Percentiles rank a stretch among this genome's conserved stretches.
phyloP scores from a whole-genome alignment of 2,329 filamentous ascomycete species.

The Phoma sp. region DNA sequence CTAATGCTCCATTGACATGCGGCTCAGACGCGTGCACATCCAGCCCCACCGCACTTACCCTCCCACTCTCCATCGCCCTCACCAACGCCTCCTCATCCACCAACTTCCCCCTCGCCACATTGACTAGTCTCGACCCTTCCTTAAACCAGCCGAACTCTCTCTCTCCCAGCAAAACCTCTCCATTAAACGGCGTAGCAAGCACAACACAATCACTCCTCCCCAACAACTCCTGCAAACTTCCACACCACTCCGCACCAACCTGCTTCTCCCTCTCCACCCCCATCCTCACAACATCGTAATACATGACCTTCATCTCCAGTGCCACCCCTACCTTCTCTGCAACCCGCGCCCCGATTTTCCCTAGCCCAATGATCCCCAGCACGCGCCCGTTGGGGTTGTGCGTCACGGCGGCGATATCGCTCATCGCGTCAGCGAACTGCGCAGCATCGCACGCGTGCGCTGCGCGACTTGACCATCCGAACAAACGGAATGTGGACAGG shows the following conservation, averaged over 20 bases:
- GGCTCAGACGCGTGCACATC: slow-evolving; percentile 71
- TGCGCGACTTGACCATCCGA: slow-evolving; percentile 68
- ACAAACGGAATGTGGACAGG: slow-evolving; percentile 70
- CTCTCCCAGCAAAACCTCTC: slow-evolving; percentile 57
- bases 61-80: slow-evolving; percentile 61
- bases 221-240: slow-evolving; percentile 60
- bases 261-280: slow-evolving; percentile 50
- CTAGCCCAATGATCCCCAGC: slow-evolving; percentile 72
- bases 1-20: slow-evolving; percentile 56
- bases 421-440: slow-evolving; percentile 65
- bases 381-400: slow-evolving; percentile 67
- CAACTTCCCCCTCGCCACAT: slow-evolving; percentile 68
- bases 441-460: slow-evolving; percentile 55
- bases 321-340: slow-evolving; percentile 62
- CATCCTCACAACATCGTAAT: slow-evolving; percentile 65
- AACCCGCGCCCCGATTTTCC: slow-evolving; percentile 60
- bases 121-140: slow-evolving; percentile 65
- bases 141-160: slow-evolving; percentile 60
- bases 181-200: slow-evolving; percentile 64
- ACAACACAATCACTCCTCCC: slow-evolving; percentile 64
- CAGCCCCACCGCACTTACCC: slow-evolving; percentile 61
- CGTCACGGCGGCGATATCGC: slow-evolving; percentile 63
- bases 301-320: slow-evolving; percentile 71
- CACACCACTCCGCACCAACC: slow-evolving; percentile 61
- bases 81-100: slow-evolving; percentile 70